Conservation (phyloP, 2,329 filamentous ascomycete species). For the Juglanconis oblonga region DNA sequence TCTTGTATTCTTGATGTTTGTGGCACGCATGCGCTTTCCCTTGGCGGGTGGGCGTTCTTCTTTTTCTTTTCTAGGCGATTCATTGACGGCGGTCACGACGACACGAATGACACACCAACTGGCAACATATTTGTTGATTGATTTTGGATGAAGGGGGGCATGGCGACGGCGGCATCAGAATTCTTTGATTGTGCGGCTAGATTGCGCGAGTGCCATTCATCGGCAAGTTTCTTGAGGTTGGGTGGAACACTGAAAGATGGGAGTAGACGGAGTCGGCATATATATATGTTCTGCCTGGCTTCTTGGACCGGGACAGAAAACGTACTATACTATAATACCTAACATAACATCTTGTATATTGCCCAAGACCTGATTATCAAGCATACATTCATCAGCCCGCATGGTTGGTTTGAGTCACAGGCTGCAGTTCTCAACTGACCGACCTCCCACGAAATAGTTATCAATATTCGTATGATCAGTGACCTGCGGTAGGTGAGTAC, state of each 20-base stretch:
- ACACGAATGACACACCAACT: conserved; percentile 15
- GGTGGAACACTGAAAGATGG: not conserved
- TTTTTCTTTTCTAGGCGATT: not conserved
- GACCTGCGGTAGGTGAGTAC: too few relatives aligned
- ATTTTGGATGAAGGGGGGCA: not conserved
- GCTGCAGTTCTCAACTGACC: too few relatives aligned
- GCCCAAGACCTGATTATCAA: not conserved
- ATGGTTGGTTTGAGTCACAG: too few relatives aligned
- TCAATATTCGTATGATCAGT: too few relatives aligned
- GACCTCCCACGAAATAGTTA: too few relatives aligned
- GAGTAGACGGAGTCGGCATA: not conserved
- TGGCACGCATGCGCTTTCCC: not conserved
- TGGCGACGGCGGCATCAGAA: not conserved
- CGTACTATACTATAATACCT: not conserved
- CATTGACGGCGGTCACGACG: conserved; percentile 13
- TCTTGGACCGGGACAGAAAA: not conserved
- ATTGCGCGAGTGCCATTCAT: not conserved
- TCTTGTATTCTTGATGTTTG: not conserved
- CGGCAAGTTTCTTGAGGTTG: too few relatives aligned
- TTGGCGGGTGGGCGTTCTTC: not conserved
- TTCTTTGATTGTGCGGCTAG: not conserved
- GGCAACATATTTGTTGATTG: conserved; percentile 3
- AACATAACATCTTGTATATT: not conserved
- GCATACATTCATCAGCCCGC: too few relatives aligned
- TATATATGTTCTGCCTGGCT: not conserved